Conservation (phyloP, 176 grass and related monocot species). For the Oryza punctata region DNA sequence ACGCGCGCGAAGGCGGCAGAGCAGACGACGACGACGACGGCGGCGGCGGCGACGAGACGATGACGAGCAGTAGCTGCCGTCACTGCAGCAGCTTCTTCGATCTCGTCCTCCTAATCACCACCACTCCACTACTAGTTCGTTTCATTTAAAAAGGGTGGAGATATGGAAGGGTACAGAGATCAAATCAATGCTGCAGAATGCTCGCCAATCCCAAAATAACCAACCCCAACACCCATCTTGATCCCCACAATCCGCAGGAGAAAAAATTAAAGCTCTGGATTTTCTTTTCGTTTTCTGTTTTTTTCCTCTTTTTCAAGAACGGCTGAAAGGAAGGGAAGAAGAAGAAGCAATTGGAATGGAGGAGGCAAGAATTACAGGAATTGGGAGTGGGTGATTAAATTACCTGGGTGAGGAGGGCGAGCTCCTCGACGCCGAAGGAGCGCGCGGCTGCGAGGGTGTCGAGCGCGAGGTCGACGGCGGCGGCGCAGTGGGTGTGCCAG, state of each 20-base stretch:
- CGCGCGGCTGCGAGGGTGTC: slow-evolving; percentile 83
- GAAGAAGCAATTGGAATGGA: background rate
- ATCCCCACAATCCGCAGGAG: slow-evolving; percentile 42
- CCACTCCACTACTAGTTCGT: slow-evolving; percentile 13
- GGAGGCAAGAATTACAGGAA: background rate
- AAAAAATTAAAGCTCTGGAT: background rate
- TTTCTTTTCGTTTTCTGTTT: background rate
- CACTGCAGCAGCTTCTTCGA: background rate
- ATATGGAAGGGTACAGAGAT: slow-evolving; percentile 39
- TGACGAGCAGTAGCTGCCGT: background rate
- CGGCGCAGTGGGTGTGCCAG: slow-evolving; percentile 98
- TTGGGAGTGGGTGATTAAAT: background rate
- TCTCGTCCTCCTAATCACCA: background rate
- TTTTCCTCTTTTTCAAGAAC: background rate
- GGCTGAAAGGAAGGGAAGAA: background rate
- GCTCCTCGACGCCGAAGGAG: slow-evolving; percentile 93
- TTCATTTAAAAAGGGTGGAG: slow-evolving; percentile 48
- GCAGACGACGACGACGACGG: slow-evolving; percentile 28
- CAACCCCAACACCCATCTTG: slow-evolving; percentile 49
- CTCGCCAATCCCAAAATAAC: slow-evolving; percentile 70
- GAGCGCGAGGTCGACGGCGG: slow-evolving; percentile 96
- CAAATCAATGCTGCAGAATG: slow-evolving; percentile 66
- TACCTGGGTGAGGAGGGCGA: slow-evolving; percentile 90
- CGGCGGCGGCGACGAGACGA: slow-evolving; percentile 34
- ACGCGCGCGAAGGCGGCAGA: background rate